A percentile compares a stretch with the other conserved stretches of the same genome.
These are phyloP conservation scores for Panellus pusillus DNA, from an alignment of 768 basidiomycete species.

Conservation along the genomic window DNA sequence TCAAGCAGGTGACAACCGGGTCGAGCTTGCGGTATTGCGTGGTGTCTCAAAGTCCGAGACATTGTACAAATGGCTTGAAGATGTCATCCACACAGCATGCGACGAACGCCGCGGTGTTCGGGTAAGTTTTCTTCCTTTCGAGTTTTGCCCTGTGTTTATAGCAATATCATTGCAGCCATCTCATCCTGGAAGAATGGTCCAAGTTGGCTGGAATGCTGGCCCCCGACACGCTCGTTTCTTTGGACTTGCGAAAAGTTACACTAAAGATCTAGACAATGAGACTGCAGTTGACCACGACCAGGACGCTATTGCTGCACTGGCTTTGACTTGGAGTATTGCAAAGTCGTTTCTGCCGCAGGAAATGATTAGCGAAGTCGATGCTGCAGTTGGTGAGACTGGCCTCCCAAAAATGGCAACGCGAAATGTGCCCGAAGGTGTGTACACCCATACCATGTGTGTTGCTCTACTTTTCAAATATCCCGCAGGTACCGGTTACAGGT, in stretches of 20 bases:
- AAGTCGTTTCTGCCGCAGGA: no score
- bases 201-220: slow-evolving; percentile 11
- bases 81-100: slow-evolving; percentile 24
- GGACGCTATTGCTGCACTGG: no score
- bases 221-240: slow-evolving; percentile 2
- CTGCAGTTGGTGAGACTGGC: not conserved
- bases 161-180: not conserved
- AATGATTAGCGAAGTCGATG: no score
- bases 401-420: slow-evolving; percentile 2
- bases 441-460: no score
- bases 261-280: not conserved
- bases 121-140: no score
- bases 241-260: slow-evolving; percentile 1
- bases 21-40: slow-evolving; percentile 40
- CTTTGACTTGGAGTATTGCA: no score
- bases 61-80: slow-evolving; percentile 96
- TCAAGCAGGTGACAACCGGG: slow-evolving; percentile 54
- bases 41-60: slow-evolving; percentile 94
- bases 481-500: not conserved
- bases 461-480: not conserved
- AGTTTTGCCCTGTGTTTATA: no score
- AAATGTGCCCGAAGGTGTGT: not conserved
- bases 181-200: not conserved
- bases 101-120: no score
- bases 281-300: no score